Percentiles rank a stretch among this genome's conserved stretches.
These are phyloP conservation scores for Cudoniella acicularis DNA, from an alignment of 495 filamentous ascomycete genomes.

Conservation along the genomic window DNA sequence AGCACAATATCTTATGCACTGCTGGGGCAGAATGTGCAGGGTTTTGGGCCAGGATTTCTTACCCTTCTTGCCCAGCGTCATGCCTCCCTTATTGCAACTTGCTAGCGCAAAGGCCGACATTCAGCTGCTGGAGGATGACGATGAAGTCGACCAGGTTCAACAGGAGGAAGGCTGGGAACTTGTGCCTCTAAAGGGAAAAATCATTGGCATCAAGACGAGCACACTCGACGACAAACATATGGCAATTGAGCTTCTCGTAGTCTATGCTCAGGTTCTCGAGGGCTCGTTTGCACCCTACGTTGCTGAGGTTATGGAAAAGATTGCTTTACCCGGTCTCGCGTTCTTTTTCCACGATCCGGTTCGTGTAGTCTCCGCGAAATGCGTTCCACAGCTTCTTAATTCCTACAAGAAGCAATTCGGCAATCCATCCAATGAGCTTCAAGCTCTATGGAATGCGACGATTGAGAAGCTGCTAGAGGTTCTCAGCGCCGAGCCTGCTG, in stretches of 20 bases:
- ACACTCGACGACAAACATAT: slow-evolving; percentile 98
- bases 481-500: slow-evolving; percentile 87
- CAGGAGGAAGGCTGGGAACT: slow-evolving; percentile 98
- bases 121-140: slow-evolving; percentile 92
- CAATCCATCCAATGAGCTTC: slow-evolving; percentile 65
- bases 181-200: slow-evolving; percentile 92
- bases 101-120: slow-evolving; percentile 97
- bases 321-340: slow-evolving; percentile 85
- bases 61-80: slow-evolving; percentile 85
- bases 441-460: slow-evolving; percentile 77
- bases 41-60: slow-evolving; percentile 88
- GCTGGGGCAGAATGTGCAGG: slow-evolving; percentile 98
- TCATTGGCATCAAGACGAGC: slow-evolving; percentile 97
- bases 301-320: slow-evolving; percentile 90
- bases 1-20: slow-evolving; percentile 95
- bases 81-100: slow-evolving; percentile 88
- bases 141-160: slow-evolving; percentile 86
- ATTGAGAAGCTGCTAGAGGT: slow-evolving; percentile 91
- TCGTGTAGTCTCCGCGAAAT: slow-evolving; percentile 89
- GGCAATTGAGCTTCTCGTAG: slow-evolving; percentile 94
- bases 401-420: slow-evolving; percentile 91
- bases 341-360: slow-evolving; percentile 99
- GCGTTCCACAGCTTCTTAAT: slow-evolving; percentile 90
- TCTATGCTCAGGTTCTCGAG: slow-evolving; percentile 93
- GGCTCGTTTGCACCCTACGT: slow-evolving; percentile 90